Evolutionary conservation across 176 grass and related monocot genomes (phyloP).

Genomic region (Themeda triandra): DNA sequence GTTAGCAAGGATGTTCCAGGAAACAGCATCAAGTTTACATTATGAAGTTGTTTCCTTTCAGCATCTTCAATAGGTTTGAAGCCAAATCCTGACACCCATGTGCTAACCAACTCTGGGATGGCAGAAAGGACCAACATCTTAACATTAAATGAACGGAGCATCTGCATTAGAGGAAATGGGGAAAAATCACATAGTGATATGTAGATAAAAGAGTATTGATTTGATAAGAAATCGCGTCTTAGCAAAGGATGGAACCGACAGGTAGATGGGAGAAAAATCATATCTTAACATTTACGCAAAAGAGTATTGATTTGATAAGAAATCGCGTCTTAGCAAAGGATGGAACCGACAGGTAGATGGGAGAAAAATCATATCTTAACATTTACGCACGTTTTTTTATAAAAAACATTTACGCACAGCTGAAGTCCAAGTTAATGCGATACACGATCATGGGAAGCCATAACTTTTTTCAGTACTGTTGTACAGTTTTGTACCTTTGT

Average conservation of each 20-base stretch:
- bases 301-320: not conserved
- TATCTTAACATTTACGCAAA: too few species aligned
- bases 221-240: not conserved
- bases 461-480: slow-evolving; percentile 14
- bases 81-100: slow-evolving; percentile 91
- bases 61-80: slow-evolving; percentile 80
- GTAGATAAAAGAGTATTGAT: not conserved
- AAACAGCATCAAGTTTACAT: slow-evolving; percentile 92
- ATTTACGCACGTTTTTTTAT: not conserved
- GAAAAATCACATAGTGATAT: slow-evolving; percentile 26
- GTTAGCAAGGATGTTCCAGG: slow-evolving; percentile 77
- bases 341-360: not conserved
- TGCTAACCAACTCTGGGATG: slow-evolving; percentile 85
- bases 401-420: not conserved
- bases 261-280: slow-evolving; percentile 21
- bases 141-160: slow-evolving; percentile 79
- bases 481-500: not conserved
- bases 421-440: not conserved
- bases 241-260: not conserved
- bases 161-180: slow-evolving; percentile 46
- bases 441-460: not conserved
- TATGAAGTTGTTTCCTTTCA: slow-evolving; percentile 65
- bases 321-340: not conserved
- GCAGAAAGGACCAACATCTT: slow-evolving; percentile 88
- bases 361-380: slow-evolving; percentile 15